Conservation (phyloP, 331 rosid genomes). For the Arachis monticola region DNA sequence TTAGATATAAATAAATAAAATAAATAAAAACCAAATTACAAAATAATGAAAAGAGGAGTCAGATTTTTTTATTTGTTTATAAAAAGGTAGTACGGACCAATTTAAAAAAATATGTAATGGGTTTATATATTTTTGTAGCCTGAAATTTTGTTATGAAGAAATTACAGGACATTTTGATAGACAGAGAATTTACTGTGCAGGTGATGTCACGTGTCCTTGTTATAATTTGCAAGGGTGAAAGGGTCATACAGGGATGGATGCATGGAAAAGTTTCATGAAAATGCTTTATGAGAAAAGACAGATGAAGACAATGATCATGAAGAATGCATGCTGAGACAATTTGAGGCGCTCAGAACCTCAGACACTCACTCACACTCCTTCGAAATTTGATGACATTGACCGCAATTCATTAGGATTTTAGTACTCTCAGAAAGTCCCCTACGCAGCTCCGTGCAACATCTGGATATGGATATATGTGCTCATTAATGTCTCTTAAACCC, state of each 20-base stretch:
- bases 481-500: slow-evolving; percentile 17
- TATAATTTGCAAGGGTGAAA: neutral
- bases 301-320: slow-evolving; percentile 1
- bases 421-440: slow-evolving; percentile 1
- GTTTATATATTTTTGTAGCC: no score
- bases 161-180: neutral
- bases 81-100: no score
- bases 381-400: neutral
- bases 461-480: neutral
- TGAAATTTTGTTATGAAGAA: neutral
- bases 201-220: slow-evolving; percentile 4
- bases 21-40: no score
- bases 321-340: neutral
- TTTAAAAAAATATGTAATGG: no score
- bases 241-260: neutral
- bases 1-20: no score
- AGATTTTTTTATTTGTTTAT: no score
- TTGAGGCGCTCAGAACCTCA: neutral
- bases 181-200: neutral
- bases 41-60: neutral
- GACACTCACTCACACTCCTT: neutral
- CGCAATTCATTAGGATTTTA: neutral
- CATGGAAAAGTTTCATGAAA: slow-evolving; percentile 26
- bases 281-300: neutral
- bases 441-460: neutral